Evolutionary conservation across 2,329 filamentous ascomycete species (phyloP).

Genomic region (Escovopsis sp.): DNA sequence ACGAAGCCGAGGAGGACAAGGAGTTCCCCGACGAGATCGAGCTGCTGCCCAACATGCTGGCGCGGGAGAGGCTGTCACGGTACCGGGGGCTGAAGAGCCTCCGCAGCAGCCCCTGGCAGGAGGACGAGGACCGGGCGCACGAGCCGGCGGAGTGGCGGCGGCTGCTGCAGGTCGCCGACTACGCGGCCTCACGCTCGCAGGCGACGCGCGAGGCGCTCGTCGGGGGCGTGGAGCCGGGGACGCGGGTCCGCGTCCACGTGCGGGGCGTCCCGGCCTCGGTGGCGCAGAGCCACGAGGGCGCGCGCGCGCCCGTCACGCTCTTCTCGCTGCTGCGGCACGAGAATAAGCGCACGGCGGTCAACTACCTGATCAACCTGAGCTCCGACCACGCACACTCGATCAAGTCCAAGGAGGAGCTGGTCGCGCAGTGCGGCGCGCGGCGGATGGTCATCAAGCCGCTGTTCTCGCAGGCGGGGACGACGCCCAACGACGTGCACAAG

Average conservation of each 20-base stretch:
- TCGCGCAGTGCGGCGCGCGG: conserved; percentile 81
- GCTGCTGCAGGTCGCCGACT: conserved; percentile 76
- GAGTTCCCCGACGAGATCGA: conserved; percentile 98
- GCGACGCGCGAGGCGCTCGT: conserved; percentile 68
- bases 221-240: conserved; percentile 77
- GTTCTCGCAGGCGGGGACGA: conserved; percentile 79
- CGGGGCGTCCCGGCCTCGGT: conserved; percentile 31
- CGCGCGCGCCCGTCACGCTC: conserved; percentile 47
- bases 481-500: conserved; percentile 94
- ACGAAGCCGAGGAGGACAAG: conserved; percentile 75
- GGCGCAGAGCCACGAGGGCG: conserved; percentile 30
- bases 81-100: conserved; percentile 90
- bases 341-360: conserved; percentile 81
- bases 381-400: conserved; percentile 62
- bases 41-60: conserved; percentile 72
- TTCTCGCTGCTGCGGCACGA: conserved; percentile 88
- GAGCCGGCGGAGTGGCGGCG: conserved; percentile 85
- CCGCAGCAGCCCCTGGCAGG: conserved; percentile 77
- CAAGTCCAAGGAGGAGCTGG: conserved; percentile 82
- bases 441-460: conserved; percentile 79
- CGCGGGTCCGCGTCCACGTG: conserved; percentile 67
- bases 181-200: conserved; percentile 66
- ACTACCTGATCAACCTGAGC: conserved; percentile 77
- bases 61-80: conserved; percentile 67
- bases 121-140: conserved; percentile 69